Base-by-base conservation (phyloP, 2,329 filamentous ascomycete species). In the Graphilbum fragrans region DNA sequence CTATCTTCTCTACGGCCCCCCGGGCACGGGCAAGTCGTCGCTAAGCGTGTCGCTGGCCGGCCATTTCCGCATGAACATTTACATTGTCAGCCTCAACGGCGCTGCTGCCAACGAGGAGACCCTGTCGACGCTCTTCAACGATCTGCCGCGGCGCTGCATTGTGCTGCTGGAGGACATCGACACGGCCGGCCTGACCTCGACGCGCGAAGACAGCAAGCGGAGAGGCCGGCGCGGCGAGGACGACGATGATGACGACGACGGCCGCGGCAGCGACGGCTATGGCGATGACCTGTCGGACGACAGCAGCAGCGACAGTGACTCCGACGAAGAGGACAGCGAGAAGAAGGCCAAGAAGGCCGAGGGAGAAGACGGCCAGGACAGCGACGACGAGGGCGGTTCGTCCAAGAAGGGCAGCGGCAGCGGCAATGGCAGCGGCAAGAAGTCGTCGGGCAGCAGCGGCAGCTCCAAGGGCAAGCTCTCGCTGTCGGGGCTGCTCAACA, bases 1-100 rank as follows among this genome's bases (percentile, higher is more conserved):
- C 0, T 94, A 92, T 53, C 71, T 94, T 0, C 75, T 94, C 16
- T 69, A 88, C 48, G 86, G 86, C 0, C 84, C 85, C 0, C 84
- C 84, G 0, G 84, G 85, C 1, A 88, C 83, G 0, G 84, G 85
- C 14, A 92, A 90, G 59, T 82, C 77, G 35, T 82, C 77, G 36
- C 66, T 86, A 1, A 80, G 74, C 47, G 69, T 86, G 34, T 81
- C 82, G 0, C 66, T 84, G 38, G 80, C 82, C 0, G 82, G 82
- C 5, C 71, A 75, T 52, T 80, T 86, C 55, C 73, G 75, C 44
- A 69, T 86, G 61, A 69, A 74, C 38, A 80, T 86, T 47, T 86
- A 85, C 58, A 80, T 86, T 42, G 69, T 86, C 47, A 80, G 72
- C 52, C 61, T 86, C 33, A 82, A 71, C 55, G 82, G 77, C 3